phyloP scores from a whole-genome alignment of 1,284 basidiomycete species.

The Cryptococcus wingfieldii region DNA sequence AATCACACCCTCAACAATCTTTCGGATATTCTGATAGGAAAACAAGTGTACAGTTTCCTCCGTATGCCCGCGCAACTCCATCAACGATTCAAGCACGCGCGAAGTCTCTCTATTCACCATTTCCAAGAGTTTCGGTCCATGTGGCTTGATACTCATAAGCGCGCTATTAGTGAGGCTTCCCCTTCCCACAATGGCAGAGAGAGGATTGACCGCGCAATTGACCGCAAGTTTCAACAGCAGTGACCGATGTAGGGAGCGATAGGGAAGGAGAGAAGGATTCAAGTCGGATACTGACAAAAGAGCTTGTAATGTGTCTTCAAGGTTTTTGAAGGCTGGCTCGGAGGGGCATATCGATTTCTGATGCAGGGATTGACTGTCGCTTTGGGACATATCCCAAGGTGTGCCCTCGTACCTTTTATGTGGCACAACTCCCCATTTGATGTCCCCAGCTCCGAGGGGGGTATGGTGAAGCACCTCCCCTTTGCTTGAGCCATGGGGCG shows the following conservation, averaged over 20 bases:
- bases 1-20: constrained; percentile 59
- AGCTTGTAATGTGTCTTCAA: constrained; percentile 66
- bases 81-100: constrained; percentile 53
- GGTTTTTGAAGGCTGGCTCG: constrained; percentile 26
- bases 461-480: constrained; percentile 63
- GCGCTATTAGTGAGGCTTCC: constrained; percentile 72
- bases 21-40: constrained; percentile 27
- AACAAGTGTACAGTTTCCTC: constrained; percentile 27
- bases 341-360: constrained; percentile 46
- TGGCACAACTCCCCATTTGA: constrained; percentile 75
- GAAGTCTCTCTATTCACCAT: constrained; percentile 55
- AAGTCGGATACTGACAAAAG: constrained; percentile 60
- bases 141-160: constrained; percentile 46
- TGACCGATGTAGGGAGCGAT: constrained; percentile 64
- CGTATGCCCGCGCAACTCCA: constrained; percentile 39
- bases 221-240: constrained; percentile 80
- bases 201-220: constrained; percentile 80
- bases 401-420: constrained; percentile 47
- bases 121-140: constrained; percentile 20
- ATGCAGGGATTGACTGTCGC: background rate
- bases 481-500: constrained; percentile 8
- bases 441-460: constrained; percentile 53
- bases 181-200: constrained; percentile 67
- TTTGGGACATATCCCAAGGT: background rate
- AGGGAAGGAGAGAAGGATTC: constrained; percentile 63